phyloP scores from a whole-genome alignment of 2,329 filamentous ascomycete species.

The Sarocladiaceae sp. region DNA sequence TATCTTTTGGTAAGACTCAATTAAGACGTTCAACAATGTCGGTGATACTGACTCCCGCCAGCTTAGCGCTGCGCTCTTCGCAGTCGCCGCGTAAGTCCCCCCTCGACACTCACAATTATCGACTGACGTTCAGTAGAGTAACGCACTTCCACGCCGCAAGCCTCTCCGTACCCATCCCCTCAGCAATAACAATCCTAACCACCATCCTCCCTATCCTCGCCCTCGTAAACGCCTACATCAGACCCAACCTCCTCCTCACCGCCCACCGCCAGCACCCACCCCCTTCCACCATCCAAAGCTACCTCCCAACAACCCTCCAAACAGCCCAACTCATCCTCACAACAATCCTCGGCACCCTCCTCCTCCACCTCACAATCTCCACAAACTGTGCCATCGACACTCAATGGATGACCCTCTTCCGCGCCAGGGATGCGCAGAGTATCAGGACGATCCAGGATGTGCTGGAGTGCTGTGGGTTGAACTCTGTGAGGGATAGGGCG shows the following conservation, averaged over 20 bases:
- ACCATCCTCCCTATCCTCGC: conserved; percentile 36
- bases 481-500: conserved; percentile 51
- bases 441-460: conserved; percentile 61
- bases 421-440: conserved; percentile 39
- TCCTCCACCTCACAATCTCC: conserved; percentile 30
- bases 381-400: conserved; percentile 48
- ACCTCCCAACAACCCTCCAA: conserved; percentile 33
- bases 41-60: conserved; percentile 10
- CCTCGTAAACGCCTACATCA: conserved; percentile 30
- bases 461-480: conserved; percentile 63
- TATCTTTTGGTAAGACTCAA: conserved; percentile 24
- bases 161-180: conserved; percentile 37
- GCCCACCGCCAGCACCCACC: conserved; percentile 14
- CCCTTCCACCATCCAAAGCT: conserved; percentile 14
- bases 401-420: conserved; percentile 53
- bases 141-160: conserved; percentile 32
- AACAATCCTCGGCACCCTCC: conserved; percentile 40
- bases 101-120: not conserved
- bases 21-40: not conserved
- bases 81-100: conserved; percentile 25
- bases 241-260: conserved; percentile 26
- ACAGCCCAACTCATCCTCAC: conserved; percentile 37
- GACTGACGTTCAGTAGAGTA: conserved; percentile 24
- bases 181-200: conserved; percentile 29
- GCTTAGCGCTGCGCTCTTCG: conserved; percentile 25